Conservation (phyloP, 805 yeast genomes). For the Wilhelminamyces savonicus region DNA sequence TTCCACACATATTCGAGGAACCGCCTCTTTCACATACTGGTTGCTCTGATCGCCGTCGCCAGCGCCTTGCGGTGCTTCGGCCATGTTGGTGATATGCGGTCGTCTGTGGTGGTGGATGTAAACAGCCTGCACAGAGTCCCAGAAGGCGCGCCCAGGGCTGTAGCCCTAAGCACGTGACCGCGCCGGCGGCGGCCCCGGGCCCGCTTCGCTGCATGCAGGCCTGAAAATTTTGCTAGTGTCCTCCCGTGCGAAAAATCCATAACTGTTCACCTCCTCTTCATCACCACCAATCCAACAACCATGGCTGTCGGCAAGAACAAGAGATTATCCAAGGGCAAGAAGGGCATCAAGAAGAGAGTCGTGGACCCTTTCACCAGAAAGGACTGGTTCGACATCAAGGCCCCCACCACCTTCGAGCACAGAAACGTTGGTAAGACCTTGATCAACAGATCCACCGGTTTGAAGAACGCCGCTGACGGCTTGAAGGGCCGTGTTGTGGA, state of each 20-base stretch:
- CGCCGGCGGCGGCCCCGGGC: neutral
- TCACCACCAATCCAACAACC: constrained; percentile 7
- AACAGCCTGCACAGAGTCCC: too few species aligned
- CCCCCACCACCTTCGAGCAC: constrained; percentile 97
- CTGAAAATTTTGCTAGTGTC: neutral
- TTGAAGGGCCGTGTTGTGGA: constrained; percentile 97
- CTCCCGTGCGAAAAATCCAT: neutral
- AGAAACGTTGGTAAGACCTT: constrained; percentile 98
- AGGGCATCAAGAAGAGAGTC: constrained; percentile 98
- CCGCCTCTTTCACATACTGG: constrained; percentile 34
- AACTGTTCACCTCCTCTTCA: constrained; percentile 1
- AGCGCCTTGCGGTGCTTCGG: too few species aligned
- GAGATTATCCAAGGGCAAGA: constrained; percentile 86
- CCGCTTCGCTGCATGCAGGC: neutral
- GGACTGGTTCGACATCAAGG: constrained; percentile 98
- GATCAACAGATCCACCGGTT: constrained; percentile 97
- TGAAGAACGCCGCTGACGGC: constrained; percentile 96
- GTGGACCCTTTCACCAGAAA: constrained; percentile 99
- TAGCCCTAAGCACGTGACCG: neutral
- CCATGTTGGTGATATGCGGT: too few species aligned
- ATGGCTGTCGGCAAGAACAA: constrained; percentile 89
- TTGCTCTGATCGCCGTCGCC: constrained; percentile 19
- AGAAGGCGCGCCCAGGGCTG: too few species aligned
- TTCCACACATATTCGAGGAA: too few species aligned
- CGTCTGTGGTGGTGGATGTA: too few species aligned